Base-by-base conservation (phyloP, 2,329 filamentous ascomycete genomes). In the Colletotrichum tropicicola region DNA sequence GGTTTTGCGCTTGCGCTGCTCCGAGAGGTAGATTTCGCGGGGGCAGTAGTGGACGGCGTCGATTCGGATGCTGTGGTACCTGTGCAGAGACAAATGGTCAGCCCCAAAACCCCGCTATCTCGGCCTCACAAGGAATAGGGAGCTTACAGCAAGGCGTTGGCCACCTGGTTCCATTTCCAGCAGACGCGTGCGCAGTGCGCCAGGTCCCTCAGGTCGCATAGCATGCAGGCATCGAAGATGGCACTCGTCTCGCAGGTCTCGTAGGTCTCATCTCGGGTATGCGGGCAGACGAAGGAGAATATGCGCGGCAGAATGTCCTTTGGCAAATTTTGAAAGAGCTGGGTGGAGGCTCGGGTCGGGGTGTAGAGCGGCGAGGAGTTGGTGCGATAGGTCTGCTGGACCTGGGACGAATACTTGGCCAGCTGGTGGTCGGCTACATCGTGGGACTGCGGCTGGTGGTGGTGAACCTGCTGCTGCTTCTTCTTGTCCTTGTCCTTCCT, bases 21-120 rank as follows among this genome's bases (percentile, higher is more conserved):
- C 92, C 56, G 92, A 88, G 35, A 97, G 87, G 70, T 91, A 83
- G 64, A 92, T 90, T 78, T 98, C 95, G 71, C 92, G 91, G 68
- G 92, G 89, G 82, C 95, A 98, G 80, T 97, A 98, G 79, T 98
- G 95, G 30, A 98, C 94, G 17, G 92, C 88, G 75, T 98, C 95
- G 75, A 98, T 96, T 65, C 94, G 92, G 69, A 98, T 90, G 81
- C 93, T 94, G 72, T 91, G 90, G 77, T 97, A 97, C 70, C 93
- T 97, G 72, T 35, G 70, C 58, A 68, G 67, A 37, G 48, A 63
- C 23, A 39, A 32, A 5, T 47, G 7, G 65, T 69, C 19, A 68
- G 63, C 43, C n/a, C 25, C n/a, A 43, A 45, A 5, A 45, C 7
- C 21, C 10, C 23, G 19, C 9, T 23, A 37, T 35, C 47, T 69